Evolutionary conservation across 2,329 filamentous ascomycete species (phyloP), one percentile per base, ranked within the genome.

Genomic region (Chaetothyriales sp.): DNA sequence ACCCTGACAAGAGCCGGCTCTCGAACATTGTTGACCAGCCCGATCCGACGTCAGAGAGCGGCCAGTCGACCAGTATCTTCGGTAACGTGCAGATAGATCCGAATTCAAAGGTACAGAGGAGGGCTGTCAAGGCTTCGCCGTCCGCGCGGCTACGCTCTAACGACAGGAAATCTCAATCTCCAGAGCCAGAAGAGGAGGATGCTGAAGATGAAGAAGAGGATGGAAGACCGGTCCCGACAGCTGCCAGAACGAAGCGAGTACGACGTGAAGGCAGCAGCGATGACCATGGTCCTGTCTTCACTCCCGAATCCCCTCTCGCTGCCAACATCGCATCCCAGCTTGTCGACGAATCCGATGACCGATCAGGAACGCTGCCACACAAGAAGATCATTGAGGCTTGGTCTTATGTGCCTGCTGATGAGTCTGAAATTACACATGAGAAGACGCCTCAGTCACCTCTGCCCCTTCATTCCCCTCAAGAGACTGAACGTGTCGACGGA

Each of bases 111-210:
- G 76, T 81, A 5, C 65, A 69, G 0, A 57, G 55, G 49, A 53
- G 87, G 84, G 67, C 80, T 79, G 59, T 82, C 3, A 95, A 92
- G 68, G 87, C 87, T 8, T 77, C 95, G 50, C 84, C 88, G 0
- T 93, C 95, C 55, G 68, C 90, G 8, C 43, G 28, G 3, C 51
- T 50, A 1, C 52, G 46, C 26, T 50, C 53, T 5, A 53, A 50
- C 25, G 49, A 56, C n/a, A 49, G 20, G 28, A 45, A n/a, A 47
- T 26, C 36, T 22, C 18, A 47, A 43, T 46, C 36, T 18, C 44
- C 19, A 18, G 75, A 74, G 42, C 84, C 85, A 1, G 73, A 79
- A 51, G 80, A 72, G 59, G 68, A 56, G 52, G 70, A 72, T 57
- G 65, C 69, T 18, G 66, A 65, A 15, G 62, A 66, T 8, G 74